A percentile compares a stretch with the other conserved stretches of the same genome.
These are phyloP conservation scores for Paraurostyla sp. DNA, from an alignment of 73 alveolate genomes.

Conservation along the genomic window DNA sequence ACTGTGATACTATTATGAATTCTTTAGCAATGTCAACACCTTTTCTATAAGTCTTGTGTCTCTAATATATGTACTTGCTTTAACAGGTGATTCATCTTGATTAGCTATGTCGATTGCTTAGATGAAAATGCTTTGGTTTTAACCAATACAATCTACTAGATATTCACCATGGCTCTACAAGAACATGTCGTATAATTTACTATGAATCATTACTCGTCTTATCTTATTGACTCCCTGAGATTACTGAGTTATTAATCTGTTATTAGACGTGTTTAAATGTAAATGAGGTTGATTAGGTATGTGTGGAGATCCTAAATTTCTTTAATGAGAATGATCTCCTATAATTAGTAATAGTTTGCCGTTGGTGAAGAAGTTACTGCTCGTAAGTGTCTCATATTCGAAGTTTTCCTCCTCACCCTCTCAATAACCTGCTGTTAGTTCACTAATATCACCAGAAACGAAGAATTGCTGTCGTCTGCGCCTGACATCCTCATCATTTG, in stretches of 20 bases:
- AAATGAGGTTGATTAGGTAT: no score
- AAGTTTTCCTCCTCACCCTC: background rate
- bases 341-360: slow-evolving; percentile 17
- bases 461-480: background rate
- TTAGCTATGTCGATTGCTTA: background rate
- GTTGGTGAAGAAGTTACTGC: background rate
- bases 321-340: background rate
- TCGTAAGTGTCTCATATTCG: slow-evolving; percentile 18
- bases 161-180: background rate
- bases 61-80: background rate
- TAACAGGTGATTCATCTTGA: background rate
- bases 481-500: slow-evolving; percentile 21
- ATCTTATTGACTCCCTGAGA: no score
- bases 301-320: no score
- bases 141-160: background rate
- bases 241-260: no score
- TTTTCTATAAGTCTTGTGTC: slow-evolving; percentile 13
- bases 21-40: background rate
- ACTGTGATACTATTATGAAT: background rate
- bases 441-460: slow-evolving; percentile 8
- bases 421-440: background rate
- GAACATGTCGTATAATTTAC: slow-evolving; percentile 7
- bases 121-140: background rate
- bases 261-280: no score
- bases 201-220: background rate